Conservation (phyloP, 176 grass and related monocot species). For the Otatea glauca region DNA sequence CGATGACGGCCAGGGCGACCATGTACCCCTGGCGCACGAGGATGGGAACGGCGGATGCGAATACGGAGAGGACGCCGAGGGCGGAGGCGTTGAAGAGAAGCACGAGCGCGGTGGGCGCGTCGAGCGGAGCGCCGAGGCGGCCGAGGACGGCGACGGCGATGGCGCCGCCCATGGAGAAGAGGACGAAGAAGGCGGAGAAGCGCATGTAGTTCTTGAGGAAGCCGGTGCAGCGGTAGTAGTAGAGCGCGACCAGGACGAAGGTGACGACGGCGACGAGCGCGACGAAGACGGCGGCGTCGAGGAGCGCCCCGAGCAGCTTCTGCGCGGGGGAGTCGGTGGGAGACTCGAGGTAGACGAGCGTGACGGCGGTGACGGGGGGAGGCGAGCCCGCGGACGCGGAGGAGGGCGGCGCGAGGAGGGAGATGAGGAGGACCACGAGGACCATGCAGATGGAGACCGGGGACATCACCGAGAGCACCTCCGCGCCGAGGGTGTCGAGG, state of each 20-base stretch:
- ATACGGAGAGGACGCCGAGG: slow-evolving; percentile 80
- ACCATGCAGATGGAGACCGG: slow-evolving; percentile 98
- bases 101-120: slow-evolving; percentile 66
- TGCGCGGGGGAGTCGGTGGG: slow-evolving; percentile 63
- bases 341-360: slow-evolving; percentile 81
- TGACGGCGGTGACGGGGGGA: slow-evolving; percentile 68
- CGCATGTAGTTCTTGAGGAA: slow-evolving; percentile 99
- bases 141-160: slow-evolving; percentile 67
- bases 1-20: slow-evolving; percentile 84
- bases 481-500: slow-evolving; percentile 72
- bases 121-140: slow-evolving; percentile 63
- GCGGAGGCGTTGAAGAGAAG: slow-evolving; percentile 81
- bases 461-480: slow-evolving; percentile 89
- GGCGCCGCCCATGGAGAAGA: slow-evolving; percentile 89
- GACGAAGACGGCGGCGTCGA: slow-evolving; percentile 91
- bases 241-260: slow-evolving; percentile 82
- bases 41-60: slow-evolving; percentile 75
- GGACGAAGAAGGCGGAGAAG: slow-evolving; percentile 95
- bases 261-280: slow-evolving; percentile 72
- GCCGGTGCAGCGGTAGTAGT: slow-evolving; percentile 94
- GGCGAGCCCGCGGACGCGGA: slow-evolving; percentile 36
- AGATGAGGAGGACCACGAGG: slow-evolving; percentile 83
- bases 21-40: slow-evolving; percentile 90
- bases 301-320: slow-evolving; percentile 77
- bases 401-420: slow-evolving; percentile 64